A percentile compares a stretch with the other conserved stretches of the same genome.
Evolutionary conservation across 2,329 filamentous ascomycete species (phyloP).

Genomic region (Trichoderma guizhouense): DNA sequence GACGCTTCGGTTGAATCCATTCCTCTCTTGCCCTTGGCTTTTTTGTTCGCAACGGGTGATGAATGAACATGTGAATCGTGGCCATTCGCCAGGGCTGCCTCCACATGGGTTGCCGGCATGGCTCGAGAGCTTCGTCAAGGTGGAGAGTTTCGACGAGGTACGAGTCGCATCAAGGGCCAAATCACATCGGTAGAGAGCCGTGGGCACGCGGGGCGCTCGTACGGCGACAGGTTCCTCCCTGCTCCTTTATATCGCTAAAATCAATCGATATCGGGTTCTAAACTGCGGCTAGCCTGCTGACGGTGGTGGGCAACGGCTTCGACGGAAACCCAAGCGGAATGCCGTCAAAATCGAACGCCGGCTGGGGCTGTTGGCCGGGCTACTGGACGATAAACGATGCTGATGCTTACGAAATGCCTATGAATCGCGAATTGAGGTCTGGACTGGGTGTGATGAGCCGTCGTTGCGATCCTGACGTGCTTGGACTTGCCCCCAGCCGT

Average conservation of each 20-base stretch:
- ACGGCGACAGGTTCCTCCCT: background rate
- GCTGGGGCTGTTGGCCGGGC: constrained; percentile 13
- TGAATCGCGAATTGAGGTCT: constrained; percentile 8
- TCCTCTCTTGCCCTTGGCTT: constrained; percentile 79
- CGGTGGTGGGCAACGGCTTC: constrained; percentile 3
- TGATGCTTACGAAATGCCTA: constrained; percentile 8
- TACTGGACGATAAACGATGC: background rate
- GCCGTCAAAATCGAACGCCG: constrained; percentile 11
- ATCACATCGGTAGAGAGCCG: constrained; percentile 13
- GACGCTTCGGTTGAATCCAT: constrained; percentile 85
- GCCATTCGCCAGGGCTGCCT: constrained; percentile 42
- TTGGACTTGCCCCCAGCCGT: background rate
- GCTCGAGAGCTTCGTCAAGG: constrained; percentile 23
- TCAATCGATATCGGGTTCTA: background rate
- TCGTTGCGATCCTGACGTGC: constrained; percentile 14
- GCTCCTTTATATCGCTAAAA: background rate
- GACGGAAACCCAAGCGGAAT: constrained; percentile 7
- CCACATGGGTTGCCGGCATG: constrained; percentile 42
- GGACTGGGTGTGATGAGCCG: background rate
- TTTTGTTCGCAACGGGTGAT: constrained; percentile 58
- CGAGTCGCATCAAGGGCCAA: constrained; percentile 19
- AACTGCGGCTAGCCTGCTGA: background rate
- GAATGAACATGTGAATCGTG: constrained; percentile 39
- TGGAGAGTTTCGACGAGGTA: constrained; percentile 1
- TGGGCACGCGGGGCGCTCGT: background rate